Percentiles rank a stretch among this genome's conserved stretches.
phyloP scores from a whole-genome alignment of 164 flowering plant genomes.

The Vitis cinerea region DNA sequence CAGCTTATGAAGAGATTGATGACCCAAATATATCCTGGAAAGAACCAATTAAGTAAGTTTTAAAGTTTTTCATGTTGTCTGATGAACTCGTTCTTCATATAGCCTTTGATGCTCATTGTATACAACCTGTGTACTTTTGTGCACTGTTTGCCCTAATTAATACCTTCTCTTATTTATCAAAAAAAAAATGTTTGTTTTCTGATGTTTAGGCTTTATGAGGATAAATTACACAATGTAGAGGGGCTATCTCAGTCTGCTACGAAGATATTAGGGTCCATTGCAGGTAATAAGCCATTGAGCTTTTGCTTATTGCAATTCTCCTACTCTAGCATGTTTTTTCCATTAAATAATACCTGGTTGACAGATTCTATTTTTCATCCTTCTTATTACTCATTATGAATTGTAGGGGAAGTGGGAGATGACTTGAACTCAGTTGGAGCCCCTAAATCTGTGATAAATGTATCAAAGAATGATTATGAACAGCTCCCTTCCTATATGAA shows the following conservation, averaged over 20 bases:
- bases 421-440: constrained; percentile 23
- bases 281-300: constrained; percentile 19
- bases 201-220: neutral
- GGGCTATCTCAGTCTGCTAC: constrained; percentile 8
- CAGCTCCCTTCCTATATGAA: constrained; percentile 75
- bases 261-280: constrained; percentile 10
- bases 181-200: neutral
- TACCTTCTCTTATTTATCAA: too few relatives aligned
- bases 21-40: constrained; percentile 2
- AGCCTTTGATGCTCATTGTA: too few relatives aligned
- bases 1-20: constrained; percentile 14
- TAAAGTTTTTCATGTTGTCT: neutral
- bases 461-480: constrained; percentile 67
- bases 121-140: too few relatives aligned
- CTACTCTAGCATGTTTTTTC: neutral
- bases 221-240: constrained; percentile 8
- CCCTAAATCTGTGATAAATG: constrained; percentile 23
- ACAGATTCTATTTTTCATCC: neutral
- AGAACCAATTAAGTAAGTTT: constrained; percentile 16
- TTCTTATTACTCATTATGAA: neutral
- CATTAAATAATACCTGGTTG: neutral
- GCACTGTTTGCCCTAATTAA: too few relatives aligned
- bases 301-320: neutral
- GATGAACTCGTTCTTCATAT: neutral
- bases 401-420: constrained; percentile 23